Evolutionary conservation across 352 stramenopile species (phyloP), one percentile per base, ranked within the genome.

Genomic region (Albugo laibachii): DNA sequence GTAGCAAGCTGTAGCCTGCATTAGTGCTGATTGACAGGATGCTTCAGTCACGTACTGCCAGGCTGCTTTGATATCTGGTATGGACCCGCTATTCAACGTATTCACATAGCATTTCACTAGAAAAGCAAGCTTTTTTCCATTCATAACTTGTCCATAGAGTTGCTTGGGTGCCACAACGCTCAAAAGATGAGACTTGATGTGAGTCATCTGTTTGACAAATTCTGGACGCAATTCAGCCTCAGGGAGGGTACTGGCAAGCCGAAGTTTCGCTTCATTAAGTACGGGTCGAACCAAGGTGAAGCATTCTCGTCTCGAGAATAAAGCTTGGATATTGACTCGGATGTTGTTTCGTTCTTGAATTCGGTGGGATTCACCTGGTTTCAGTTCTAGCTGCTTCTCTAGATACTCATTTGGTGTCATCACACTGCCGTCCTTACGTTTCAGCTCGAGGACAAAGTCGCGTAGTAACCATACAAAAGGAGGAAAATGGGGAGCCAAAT

Each of bases 11-110:
- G 75, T 62, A 1, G 77, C 69, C 44, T 56, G 58, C 20, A 65
- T 48, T 37, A 79, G 56, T 20, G 74, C 74, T 10, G 63, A 60
- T 46, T 83, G 68, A 20, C 72, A 85, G 5, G 77, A 85, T 20
- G 73, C 74, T 45, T 89, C 74, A 3, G 68, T 75, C 13, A 89
- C 77, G 35, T 87, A 89, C 50, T 78, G 66, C 74, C 74, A 89
- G 13, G 74, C 77, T 34, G 74, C 72, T 47, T 82, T 83, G 31
- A 89, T 86, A 46, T 85, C 70, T n/a, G 77, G 74, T 5, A 89
- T 59, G 2, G 66, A 59, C 2, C 74, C 74, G 47, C 62, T 85
- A 41, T 79, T 89, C 63, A 89, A 80, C 4, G 74, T 85, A 13
- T 73, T 59, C 0, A 69, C 80, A 48, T 89, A 89, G 50, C 69